Evolutionary conservation across 1,139 yeast genomes (phyloP), one percentile per base, ranked within the genome.

Genomic region (Kodamaea derodonti): DNA sequence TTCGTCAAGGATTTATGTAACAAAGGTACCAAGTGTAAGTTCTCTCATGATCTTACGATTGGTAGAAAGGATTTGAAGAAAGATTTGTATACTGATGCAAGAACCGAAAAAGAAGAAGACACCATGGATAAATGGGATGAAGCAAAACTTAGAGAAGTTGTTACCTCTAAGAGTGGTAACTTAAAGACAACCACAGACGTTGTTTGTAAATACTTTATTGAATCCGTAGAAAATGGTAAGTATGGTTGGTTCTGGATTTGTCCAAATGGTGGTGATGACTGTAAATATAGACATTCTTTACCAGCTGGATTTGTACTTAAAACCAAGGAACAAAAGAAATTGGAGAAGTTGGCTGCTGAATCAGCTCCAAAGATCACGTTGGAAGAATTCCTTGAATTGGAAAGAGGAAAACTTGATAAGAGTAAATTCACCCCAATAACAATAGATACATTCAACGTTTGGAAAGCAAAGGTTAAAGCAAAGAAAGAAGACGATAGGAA

Each of bases 181-280:
- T 92, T 84, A 34, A 79, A 81, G 58, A 88, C 97, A 11, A 88
- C 97, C 18, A 94, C 99, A 2, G 97, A 92, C 45, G 94, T 76
- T 46, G 88, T 94, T 31, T 94, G 99, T 75, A 92, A 90, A 60
- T 80, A 62, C 61, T 94, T 94, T 65, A 85, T 92, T 49, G 96
- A 88, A 41, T 98, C 98, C 0, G 97, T 94, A 41, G 98, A 94
- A 56, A 88, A 88, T 54, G 94, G 95, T 38, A 90, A 92, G 58
- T 92, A 94, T 57, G 98, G 99, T 51, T 92, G 98, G 98, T 90
- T 92, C 63, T 92, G 98, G 99, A 75, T 77, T 22, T 92, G 99
- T 68, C 99, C 98, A 24, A 86, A 86, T 50, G 92, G 92, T 27
- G 97, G 96, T 44, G 80, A 83, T 47, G 83, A 78, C 38, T 94